These are phyloP conservation scores for Ramularia collo-cygni DNA, from an alignment of 2,329 filamentous ascomycete species.

Conservation along the genomic window DNA sequence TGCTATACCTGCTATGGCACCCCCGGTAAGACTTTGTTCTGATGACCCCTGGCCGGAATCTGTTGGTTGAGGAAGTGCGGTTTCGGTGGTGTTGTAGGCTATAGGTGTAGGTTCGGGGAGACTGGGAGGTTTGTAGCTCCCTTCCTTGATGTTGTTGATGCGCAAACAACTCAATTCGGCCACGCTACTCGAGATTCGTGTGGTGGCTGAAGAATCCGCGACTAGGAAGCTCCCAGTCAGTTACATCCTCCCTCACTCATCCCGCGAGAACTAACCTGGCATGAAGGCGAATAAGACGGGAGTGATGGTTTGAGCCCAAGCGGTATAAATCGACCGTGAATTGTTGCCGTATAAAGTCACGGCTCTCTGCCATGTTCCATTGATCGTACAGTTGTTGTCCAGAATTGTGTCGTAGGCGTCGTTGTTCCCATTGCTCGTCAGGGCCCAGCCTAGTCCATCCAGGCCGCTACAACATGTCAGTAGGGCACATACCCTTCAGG, in stretches of 20 bases:
- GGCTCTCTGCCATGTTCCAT: conserved; percentile 5
- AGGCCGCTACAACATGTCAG: not conserved
- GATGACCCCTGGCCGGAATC: not conserved
- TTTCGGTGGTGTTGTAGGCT: conserved; percentile 1
- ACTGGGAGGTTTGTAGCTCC: conserved; percentile 3
- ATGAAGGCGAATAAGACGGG: conserved; percentile 1
- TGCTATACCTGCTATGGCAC: conserved; percentile 7
- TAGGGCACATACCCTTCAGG: not conserved
- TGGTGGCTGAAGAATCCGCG: not conserved
- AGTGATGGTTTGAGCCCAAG: conserved; percentile 5
- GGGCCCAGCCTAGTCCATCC: not conserved
- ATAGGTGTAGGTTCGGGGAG: conserved; percentile 4
- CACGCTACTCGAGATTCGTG: conserved; percentile 1
- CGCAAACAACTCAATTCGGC: conserved; percentile 4
- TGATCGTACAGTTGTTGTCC: conserved; percentile 3
- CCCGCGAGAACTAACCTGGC: not conserved
- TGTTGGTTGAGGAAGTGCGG: not conserved
- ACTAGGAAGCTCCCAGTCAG: not conserved
- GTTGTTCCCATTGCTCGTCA: conserved; percentile 5
- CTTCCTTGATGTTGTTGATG: conserved; percentile 4
- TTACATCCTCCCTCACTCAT: not conserved
- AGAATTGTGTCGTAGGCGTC: conserved; percentile 5
- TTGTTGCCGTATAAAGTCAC: conserved; percentile 5
- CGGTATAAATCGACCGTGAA: conserved; percentile 4
- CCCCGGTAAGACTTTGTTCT: conserved; percentile 2